Evolutionary conservation across 306 rosid species (phyloP), one percentile per base, ranked within the genome.

Genomic region (Castanopsis chinensis): DNA sequence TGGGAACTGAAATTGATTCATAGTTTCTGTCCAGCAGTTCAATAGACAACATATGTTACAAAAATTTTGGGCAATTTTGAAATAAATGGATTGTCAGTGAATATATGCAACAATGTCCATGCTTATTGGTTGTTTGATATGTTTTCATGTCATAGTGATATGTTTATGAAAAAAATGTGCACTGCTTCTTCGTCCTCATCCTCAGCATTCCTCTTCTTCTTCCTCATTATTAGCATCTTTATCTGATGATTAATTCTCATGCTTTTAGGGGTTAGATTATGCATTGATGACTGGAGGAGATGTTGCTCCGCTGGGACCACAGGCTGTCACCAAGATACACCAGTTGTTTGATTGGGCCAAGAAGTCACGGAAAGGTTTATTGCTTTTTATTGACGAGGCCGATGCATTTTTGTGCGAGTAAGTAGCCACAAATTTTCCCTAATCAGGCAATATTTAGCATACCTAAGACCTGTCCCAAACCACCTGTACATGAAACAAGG

Each of bases 271-370:
- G 70, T 82, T 95, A 78, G 98, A 95, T 85, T 95, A 95, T 76
- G 99, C 99, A 64, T 87, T 95, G 84, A 95, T 95, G 99, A 95
- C 97, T 8, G 99, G 99, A 86, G 99, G 99, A 53, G 99, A 95
- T 86, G 99, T 95, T 82, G 94, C 97, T 73, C 99, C 99, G 0
- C 88, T 95, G 68, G 99, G 99, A 55, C 79, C 99, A 37, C 98
- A 93, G 86, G 99, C 99, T 78, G 99, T 95, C 23, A 95, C 99
- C 63, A 95, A 95, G 88, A 95, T 95, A 77, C 99, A 95, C 83
- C 94, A 93, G 83, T 80, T 95, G 87, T 95, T 95, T 82, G 99
- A 95, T 82, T 95, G 99, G 98, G 78, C 94, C 67, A 93, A 91
- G 87, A 95, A 95, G 73, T 95, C 98, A 10, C 87, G 83, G 35